A percentile compares a stretch with the other conserved stretches of the same genome.
phyloP scores from a whole-genome alignment of 306 rosid species.

The peach (Prunus persica) region DNA sequence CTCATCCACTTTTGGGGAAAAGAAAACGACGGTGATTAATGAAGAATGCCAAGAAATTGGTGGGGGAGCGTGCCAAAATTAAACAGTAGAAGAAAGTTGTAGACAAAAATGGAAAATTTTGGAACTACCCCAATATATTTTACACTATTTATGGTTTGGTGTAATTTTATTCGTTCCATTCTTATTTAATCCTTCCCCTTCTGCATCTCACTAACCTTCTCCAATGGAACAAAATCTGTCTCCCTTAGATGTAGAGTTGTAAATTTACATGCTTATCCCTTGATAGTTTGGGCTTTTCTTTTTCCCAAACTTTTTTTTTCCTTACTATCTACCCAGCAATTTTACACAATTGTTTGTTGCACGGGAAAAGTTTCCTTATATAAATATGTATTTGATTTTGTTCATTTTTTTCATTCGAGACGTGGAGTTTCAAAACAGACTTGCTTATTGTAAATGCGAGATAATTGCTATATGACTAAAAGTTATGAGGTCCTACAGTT shows the following conservation, averaged over 20 bases:
- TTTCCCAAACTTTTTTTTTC: background rate
- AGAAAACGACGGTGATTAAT: no score
- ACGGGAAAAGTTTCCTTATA: no score
- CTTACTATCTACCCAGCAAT: background rate
- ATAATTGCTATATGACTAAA: no score
- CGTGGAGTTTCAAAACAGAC: no score
- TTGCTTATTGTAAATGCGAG: no score
- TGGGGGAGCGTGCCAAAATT: background rate
- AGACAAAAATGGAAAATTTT: background rate
- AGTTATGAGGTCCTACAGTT: no score
- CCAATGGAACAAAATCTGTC: background rate
- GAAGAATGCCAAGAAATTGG: background rate
- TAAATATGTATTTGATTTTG: no score
- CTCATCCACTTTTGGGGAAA: background rate
- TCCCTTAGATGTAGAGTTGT: background rate
- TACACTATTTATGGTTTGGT: no score
- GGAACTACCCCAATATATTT: background rate
- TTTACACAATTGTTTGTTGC: no score
- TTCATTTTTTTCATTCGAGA: no score
- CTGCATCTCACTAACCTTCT: background rate
- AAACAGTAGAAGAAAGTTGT: background rate
- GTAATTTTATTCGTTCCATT: background rate
- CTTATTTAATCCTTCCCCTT: no score
- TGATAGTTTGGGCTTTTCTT: background rate
- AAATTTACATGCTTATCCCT: background rate